Conservation (phyloP, 768 basidiomycete species). For the Lactarius sanguifluus region DNA sequence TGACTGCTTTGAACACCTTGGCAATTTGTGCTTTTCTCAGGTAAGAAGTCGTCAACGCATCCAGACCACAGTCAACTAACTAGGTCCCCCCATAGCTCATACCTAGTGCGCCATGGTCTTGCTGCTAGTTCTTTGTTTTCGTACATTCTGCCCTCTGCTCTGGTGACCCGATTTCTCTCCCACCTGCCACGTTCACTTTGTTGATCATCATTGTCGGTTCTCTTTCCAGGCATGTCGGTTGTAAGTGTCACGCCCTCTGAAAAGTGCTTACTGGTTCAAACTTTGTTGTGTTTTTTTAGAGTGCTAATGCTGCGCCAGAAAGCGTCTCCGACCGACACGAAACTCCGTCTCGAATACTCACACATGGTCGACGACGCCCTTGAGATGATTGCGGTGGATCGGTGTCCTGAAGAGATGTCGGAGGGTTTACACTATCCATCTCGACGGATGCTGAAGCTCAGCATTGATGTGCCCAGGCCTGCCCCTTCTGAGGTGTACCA, state of each 20-base stretch:
- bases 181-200: not conserved
- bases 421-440: not conserved
- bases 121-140: conserved; percentile 14
- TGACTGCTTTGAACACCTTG: conserved; percentile 24
- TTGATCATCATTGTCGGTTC: conserved; percentile 1
- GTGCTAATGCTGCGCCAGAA: conserved; percentile 28
- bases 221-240: conserved; percentile 22
- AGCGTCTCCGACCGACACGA: conserved; percentile 22
- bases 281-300: conserved; percentile 14
- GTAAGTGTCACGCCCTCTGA: conserved; percentile 9
- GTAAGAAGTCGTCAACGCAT: not conserved
- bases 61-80: not conserved
- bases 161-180: conserved; percentile 13
- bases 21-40: conserved; percentile 23
- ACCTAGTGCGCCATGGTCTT: not conserved
- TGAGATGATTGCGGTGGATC: conserved; percentile 15
- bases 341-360: conserved; percentile 6
- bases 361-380: conserved; percentile 23
- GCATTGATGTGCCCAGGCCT: not conserved
- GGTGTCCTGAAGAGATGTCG: not conserved
- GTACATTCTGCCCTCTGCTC: conserved; percentile 22
- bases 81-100: conserved; percentile 1
- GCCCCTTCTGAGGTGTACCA: not conserved
- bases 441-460: not conserved
- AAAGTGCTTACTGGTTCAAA: not conserved